These are phyloP conservation scores for Penstemon eatonii DNA, from an alignment of 257 asterid species.

Conservation along the genomic window DNA sequence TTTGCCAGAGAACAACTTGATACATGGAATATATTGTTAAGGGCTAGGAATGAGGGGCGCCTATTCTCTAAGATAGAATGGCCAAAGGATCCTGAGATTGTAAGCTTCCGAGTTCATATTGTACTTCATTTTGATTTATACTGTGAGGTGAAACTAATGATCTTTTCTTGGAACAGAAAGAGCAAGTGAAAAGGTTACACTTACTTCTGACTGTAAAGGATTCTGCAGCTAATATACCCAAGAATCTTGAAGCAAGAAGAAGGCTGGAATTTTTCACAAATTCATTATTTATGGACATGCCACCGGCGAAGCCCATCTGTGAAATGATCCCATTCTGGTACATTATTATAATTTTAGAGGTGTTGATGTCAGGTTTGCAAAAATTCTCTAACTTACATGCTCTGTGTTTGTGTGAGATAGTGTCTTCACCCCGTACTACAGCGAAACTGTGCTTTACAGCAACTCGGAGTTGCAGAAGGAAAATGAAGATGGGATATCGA, in stretches of 20 bases:
- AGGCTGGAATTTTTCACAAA: conserved; percentile 85
- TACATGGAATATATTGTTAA: conserved; percentile 85
- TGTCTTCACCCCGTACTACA: conserved; percentile 98
- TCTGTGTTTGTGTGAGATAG: conserved; percentile 44
- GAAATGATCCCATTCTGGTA: conserved; percentile 98
- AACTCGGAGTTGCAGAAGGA: conserved; percentile 81
- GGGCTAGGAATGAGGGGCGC: conserved; percentile 94
- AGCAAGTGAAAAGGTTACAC: conserved; percentile 94
- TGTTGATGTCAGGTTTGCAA: conserved; percentile 17
- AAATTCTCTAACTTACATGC: conserved; percentile 29
- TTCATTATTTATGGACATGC: conserved; percentile 96
- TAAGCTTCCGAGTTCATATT: conserved; percentile 32
- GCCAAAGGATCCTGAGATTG: conserved; percentile 93
- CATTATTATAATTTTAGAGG: background rate
- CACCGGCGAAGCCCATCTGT: conserved; percentile 84
- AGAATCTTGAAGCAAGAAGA: conserved; percentile 96
- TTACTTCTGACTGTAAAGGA: conserved; percentile 96
- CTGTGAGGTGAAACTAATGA: conserved; percentile 13
- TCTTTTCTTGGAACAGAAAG: conserved; percentile 56
- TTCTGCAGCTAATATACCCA: conserved; percentile 90
- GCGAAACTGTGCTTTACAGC: conserved; percentile 98
- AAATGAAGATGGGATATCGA: conserved; percentile 98
- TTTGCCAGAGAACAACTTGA: conserved; percentile 87
- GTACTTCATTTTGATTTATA: background rate
- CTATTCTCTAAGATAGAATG: conserved; percentile 90